Evolutionary conservation across 805 yeast species (phyloP).

Genomic region (Metschnikowia cerradonensis): DNA sequence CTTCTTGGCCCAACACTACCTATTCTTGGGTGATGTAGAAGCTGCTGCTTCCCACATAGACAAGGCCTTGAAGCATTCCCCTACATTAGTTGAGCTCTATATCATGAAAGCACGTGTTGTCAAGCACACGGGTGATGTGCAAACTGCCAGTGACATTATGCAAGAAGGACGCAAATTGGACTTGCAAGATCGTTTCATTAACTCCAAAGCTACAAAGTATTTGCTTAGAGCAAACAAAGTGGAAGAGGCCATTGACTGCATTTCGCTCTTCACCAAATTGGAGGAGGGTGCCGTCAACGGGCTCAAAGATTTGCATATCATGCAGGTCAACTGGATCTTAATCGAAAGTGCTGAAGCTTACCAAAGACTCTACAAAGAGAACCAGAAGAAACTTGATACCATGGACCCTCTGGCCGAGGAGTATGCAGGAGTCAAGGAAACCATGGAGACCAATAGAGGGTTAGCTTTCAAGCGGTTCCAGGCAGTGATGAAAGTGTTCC

Average conservation of each 20-base stretch:
- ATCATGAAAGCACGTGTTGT: conserved; percentile 75
- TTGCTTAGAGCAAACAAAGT: conserved; percentile 69
- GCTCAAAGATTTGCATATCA: conserved; percentile 74
- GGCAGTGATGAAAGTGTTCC: conserved; percentile 63
- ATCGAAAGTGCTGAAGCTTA: conserved; percentile 83
- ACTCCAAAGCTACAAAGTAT: conserved; percentile 83
- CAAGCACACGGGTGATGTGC: conserved; percentile 63
- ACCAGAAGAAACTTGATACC: conserved; percentile 17
- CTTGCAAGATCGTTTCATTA: conserved; percentile 86
- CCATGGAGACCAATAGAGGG: conserved; percentile 51
- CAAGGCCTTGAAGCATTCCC: conserved; percentile 64
- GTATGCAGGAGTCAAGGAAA: conserved; percentile 21
- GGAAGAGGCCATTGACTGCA: conserved; percentile 68
- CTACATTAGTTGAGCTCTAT: conserved; percentile 79
- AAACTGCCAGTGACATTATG: conserved; percentile 62
- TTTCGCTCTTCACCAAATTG: conserved; percentile 73
- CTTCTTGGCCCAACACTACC: conserved; percentile 74
- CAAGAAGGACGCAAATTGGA: conserved; percentile 72
- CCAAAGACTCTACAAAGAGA: conserved; percentile 47
- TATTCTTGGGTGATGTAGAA: conserved; percentile 49
- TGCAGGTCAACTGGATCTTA: conserved; percentile 92
- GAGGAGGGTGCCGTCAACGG: conserved; percentile 82
- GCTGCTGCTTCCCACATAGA: conserved; percentile 58
- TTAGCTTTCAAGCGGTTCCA: conserved; percentile 75
- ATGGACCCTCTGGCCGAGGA: conserved; percentile 21